These are phyloP conservation scores for Euphorbia peplus DNA, from an alignment of 345 rosid species.

Conservation along the genomic window DNA sequence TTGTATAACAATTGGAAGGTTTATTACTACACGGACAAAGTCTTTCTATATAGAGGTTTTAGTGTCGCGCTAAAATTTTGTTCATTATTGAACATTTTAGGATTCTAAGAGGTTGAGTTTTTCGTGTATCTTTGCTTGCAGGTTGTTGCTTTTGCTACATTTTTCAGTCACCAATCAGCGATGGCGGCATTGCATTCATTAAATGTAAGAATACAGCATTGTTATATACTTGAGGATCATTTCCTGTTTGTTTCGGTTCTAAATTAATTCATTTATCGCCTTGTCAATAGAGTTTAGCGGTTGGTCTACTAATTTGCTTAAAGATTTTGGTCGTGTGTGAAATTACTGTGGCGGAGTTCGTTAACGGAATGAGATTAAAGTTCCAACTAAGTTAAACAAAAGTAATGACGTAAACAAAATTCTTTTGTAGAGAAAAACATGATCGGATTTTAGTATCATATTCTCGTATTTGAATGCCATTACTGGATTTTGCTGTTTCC, in stretches of 20 bases:
- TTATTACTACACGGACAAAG: too few species aligned
- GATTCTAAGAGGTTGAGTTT: background rate
- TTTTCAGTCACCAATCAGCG: conserved; percentile 66
- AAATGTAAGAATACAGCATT: conserved; percentile 45
- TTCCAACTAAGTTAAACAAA: too few species aligned
- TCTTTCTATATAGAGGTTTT: too few species aligned
- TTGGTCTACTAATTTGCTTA: background rate
- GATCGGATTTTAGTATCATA: too few species aligned
- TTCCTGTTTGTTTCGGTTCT: background rate
- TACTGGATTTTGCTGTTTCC: too few species aligned
- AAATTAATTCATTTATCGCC: background rate
- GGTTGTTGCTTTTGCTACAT: conserved; percentile 94
- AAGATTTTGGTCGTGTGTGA: background rate
- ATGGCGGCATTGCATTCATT: conserved; percentile 63
- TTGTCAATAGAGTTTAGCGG: background rate
- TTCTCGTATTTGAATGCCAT: too few species aligned
- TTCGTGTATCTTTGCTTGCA: conserved; percentile 24
- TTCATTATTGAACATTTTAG: background rate
- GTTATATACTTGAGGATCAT: background rate
- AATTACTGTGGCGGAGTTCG: background rate
- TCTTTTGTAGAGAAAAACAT: too few species aligned
- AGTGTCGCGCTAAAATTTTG: too few species aligned
- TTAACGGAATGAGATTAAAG: background rate
- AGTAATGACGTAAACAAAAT: too few species aligned
- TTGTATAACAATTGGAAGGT: too few species aligned